Base-by-base conservation (phyloP, 2,329 filamentous ascomycete species). In the Aspergillus fructus region DNA sequence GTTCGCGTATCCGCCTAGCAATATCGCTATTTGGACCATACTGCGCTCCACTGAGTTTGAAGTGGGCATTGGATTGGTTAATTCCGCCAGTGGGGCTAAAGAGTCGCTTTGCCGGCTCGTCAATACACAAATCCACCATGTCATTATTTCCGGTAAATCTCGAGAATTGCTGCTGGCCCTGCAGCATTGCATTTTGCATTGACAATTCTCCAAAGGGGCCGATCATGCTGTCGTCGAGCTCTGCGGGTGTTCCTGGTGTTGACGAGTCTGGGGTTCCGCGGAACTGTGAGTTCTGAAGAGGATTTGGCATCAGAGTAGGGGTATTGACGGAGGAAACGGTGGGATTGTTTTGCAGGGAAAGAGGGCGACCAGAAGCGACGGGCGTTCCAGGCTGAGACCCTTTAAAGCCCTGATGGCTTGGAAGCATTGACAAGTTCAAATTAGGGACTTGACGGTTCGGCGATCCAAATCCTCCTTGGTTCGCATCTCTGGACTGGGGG, bases 251-350 rank as follows among this genome's bases (percentile, higher is more conserved):
- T 42, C 87, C 86, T 17, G 89, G 87, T 50, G 84, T 81, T 43
- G 87, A 89, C 5, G 86, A 87, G 73, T 88, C 84, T 55, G 86
- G 84, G 23, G 86, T 85, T 60, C 73, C 73, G 60, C 74, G 75
- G 66, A 77, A 82, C 75, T 78, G 81, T 64, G 74, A 79, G 74
- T 77, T 85, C 64, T 81, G 83, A 60, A 87, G 79, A 34, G 90
- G 88, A 63, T 92, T 88, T 1, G 91, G 91, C 59, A 89, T 89
- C 57, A 97, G 82, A 0, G 93, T 96, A 0, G 93, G 93, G 0
- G 93, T 97, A 74, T 97, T 97, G 55, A 97, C 93, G 3, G 93
- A 97, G 3, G 94, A 99, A 17, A 97, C 93, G 1, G 93, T 97
- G 15, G 93, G 93, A 73, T 97, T 97, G 73, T 96, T 91, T 71